Conservation (phyloP, 768 basidiomycete species). For the Mycena capillaripes region DNA sequence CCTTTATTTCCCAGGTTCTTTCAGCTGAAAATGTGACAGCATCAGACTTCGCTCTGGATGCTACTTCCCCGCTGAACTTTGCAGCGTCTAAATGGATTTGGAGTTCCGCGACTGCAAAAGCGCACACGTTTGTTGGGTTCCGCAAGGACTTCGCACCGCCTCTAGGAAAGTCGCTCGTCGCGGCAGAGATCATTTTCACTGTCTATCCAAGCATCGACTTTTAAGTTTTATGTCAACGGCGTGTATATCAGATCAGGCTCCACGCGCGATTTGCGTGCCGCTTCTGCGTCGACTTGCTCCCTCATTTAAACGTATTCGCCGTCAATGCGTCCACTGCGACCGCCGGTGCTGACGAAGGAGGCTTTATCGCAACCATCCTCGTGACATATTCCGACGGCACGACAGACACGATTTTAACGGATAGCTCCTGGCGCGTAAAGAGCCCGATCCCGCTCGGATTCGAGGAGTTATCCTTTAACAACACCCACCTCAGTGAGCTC, state of each 20-base stretch:
- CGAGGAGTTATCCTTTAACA: background rate
- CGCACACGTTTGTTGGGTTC: background rate
- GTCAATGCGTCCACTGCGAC: background rate
- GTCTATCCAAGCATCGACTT: background rate
- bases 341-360: background rate
- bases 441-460: background rate
- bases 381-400: background rate
- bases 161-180: background rate
- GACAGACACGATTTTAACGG: background rate
- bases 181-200: background rate
- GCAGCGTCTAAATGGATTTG: conserved; percentile 24
- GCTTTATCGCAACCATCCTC: background rate
- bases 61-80: conserved; percentile 4
- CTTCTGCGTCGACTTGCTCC: too few relatives aligned
- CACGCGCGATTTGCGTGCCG: background rate
- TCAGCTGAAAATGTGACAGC: background rate
- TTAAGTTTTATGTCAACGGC: background rate
- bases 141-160: background rate
- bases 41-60: background rate
- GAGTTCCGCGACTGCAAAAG: background rate
- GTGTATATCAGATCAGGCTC: background rate
- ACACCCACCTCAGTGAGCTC: too few relatives aligned
- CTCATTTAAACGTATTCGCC: background rate
- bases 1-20: background rate
- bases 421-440: background rate